Evolutionary conservation across 257 asterid species (phyloP).

Genomic region (Perilla frutescens): DNA sequence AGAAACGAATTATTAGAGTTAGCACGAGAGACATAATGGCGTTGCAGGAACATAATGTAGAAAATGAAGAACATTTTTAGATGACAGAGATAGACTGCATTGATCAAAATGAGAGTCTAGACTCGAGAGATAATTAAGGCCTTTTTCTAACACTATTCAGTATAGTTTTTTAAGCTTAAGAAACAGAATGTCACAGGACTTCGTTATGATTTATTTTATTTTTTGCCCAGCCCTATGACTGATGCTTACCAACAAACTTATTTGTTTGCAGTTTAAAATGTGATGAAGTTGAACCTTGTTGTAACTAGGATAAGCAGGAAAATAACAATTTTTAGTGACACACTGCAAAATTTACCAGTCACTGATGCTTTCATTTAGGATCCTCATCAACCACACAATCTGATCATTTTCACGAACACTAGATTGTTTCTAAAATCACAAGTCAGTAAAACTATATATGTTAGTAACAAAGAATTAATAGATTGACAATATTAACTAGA

Average conservation of each 20-base stretch:
- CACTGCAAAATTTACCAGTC: constrained; percentile 51
- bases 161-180: not conserved
- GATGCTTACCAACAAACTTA: not conserved
- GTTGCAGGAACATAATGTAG: not conserved
- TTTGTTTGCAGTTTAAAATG: not conserved
- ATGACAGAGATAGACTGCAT: not conserved
- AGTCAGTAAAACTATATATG: not conserved
- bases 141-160: not conserved
- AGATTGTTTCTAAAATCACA: constrained; percentile 48
- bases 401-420: constrained; percentile 44
- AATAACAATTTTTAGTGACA: not conserved
- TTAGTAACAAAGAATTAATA: not conserved
- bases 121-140: not conserved
- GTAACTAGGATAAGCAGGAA: not conserved
- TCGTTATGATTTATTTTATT: too few relatives aligned
- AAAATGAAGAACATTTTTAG: not conserved
- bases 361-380: constrained; percentile 52
- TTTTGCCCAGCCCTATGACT: not conserved
- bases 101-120: not conserved
- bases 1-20: not conserved
- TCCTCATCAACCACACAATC: constrained; percentile 53
- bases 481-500: too few relatives aligned
- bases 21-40: not conserved
- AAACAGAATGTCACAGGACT: not conserved
- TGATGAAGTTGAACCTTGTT: not conserved